Conservation (phyloP, 495 filamentous ascomycete genomes). For the Annulohypoxylon moriforme region DNA sequence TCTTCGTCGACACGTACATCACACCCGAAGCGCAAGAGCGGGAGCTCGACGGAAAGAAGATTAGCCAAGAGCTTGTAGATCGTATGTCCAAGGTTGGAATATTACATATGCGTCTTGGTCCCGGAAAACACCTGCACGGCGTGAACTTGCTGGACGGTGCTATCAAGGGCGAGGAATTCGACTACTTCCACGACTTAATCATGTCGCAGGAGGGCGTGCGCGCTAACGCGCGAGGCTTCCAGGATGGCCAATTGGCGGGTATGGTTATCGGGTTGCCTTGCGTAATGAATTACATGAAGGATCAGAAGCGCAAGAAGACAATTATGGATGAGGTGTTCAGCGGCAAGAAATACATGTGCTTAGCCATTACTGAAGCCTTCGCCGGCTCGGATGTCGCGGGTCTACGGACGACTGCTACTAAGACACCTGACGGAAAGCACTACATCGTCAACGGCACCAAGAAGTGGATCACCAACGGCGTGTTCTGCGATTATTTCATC, state of each 20-base stretch:
- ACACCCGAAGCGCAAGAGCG: constrained; percentile 81
- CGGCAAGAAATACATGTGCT: constrained; percentile 86
- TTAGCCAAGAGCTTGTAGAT: constrained; percentile 81
- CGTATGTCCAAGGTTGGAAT: constrained; percentile 79
- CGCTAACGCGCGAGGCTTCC: constrained; percentile 74
- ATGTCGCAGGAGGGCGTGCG: constrained; percentile 78
- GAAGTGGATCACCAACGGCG: constrained; percentile 95
- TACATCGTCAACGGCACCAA: constrained; percentile 91
- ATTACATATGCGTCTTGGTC: constrained; percentile 84
- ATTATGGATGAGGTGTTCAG: constrained; percentile 78
- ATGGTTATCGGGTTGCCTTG: constrained; percentile 88
- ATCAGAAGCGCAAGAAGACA: constrained; percentile 71
- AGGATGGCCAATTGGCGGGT: constrained; percentile 73
- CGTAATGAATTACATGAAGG: constrained; percentile 79
- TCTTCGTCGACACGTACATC: constrained; percentile 78
- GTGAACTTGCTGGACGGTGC: constrained; percentile 74
- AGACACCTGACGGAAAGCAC: constrained; percentile 84
- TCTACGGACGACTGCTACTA: constrained; percentile 80
- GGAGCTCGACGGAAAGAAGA: constrained; percentile 78
- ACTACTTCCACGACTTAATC: constrained; percentile 88
- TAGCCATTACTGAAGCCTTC: constrained; percentile 91
- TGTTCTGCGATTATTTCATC: constrained; percentile 86
- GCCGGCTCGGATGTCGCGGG: constrained; percentile 89
- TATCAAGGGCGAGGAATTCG: constrained; percentile 82
- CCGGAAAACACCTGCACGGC: constrained; percentile 83